Base-by-base conservation (phyloP, 345 rosid genomes). In the Salix caprea region DNA sequence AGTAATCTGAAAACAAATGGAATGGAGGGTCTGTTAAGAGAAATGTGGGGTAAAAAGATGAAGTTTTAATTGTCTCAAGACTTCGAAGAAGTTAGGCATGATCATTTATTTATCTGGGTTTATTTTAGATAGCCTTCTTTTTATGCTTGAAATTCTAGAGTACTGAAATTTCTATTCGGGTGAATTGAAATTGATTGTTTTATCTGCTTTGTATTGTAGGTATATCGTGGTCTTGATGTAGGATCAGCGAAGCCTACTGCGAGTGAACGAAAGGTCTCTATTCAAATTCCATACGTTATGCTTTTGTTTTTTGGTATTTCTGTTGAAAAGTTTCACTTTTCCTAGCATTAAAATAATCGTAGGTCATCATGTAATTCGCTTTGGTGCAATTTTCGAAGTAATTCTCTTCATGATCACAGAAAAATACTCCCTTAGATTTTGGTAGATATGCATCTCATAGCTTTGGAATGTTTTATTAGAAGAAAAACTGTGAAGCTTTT, bases 221-320 rank as follows among this genome's bases (percentile, higher is more conserved):
- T 94, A 66, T 94, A 91, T 56, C 82, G 71, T n/a, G 96, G 97
- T 64, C 97, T 95, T 77, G 94, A 91, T 88, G 84, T 91, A 79
- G 92, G 92, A n/a, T 89, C 92, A 0, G 90, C 92, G 46, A 91
- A 89, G 81, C 97, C 97, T 86, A 90, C 95, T 30, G 64, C 44
- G 28, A 80, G 65, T 37, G 97, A 91, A 74, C 87, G 95, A 88
- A 88, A 91, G 94, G 98, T 92, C 40, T 71, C 32, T 77, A 36
- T 16, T 67, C 61, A 15, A 77, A 36, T 16, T 67, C 61, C 5
- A 24, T 72, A 58, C 24, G 5, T 58, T n/a, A 58, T 44, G 50
- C 64, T 58, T 58, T n/a, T 58, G 64, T 10, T 30, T 12, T 28
- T 24, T 61, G 6, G 56, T 18, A 7, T 28, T 39, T 75, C 30